Conservation (phyloP, 345 rosid genomes). For the Eucalyptus sideroxylon region DNA sequence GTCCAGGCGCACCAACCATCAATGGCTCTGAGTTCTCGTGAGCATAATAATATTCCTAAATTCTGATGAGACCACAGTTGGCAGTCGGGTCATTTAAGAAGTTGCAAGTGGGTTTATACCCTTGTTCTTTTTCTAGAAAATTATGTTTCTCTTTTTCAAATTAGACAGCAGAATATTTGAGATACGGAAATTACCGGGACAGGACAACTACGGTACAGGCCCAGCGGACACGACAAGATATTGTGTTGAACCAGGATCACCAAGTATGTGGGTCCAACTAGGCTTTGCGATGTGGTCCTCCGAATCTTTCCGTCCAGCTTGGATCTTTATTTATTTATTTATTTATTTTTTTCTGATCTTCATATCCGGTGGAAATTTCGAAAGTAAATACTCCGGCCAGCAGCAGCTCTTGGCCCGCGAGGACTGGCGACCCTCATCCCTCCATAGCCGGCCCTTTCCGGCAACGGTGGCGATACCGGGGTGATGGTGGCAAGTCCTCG, state of each 20-base stretch:
- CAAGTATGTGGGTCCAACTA: neutral
- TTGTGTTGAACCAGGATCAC: neutral
- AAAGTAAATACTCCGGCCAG: neutral
- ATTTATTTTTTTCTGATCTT: neutral
- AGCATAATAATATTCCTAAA: neutral
- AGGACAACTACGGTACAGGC: neutral
- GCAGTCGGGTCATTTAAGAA: neutral
- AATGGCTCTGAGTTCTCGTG: neutral
- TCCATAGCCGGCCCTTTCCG: no score
- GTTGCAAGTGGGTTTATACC: neutral
- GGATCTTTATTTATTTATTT: neutral
- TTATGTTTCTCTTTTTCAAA: neutral
- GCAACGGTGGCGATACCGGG: no score
- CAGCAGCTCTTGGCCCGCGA: no score
- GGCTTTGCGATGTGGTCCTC: neutral
- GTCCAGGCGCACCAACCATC: neutral
- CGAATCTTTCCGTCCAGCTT: neutral
- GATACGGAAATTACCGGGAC: neutral
- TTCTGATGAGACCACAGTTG: neutral
- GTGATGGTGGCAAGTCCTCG: no score
- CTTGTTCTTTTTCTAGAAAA: neutral
- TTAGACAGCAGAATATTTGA: neutral
- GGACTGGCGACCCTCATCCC: no score
- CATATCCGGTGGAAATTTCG: neutral
- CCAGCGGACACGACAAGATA: neutral